These are phyloP conservation scores for Parietichytrium sp. DNA, from an alignment of 108 stramenopile species.

Conservation along the genomic window DNA sequence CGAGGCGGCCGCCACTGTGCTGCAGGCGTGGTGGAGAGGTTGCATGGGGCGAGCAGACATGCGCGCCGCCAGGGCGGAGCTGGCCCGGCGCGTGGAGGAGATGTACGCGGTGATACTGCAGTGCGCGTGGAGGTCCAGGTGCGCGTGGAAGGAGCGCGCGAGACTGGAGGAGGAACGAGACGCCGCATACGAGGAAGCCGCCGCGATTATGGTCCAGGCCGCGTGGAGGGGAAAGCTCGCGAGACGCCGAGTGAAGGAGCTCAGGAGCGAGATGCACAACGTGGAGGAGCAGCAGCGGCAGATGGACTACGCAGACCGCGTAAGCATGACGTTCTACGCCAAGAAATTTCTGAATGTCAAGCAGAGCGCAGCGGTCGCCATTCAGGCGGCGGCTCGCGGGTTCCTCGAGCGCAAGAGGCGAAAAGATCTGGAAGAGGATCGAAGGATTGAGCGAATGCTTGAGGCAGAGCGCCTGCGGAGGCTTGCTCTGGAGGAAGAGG, in stretches of 20 bases:
- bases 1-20: background rate
- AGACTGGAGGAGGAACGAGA: background rate
- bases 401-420: slow-evolving; percentile 9
- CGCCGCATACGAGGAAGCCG: background rate
- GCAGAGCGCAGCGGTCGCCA: slow-evolving; percentile 20
- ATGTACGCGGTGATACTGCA: slow-evolving; percentile 6
- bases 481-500: background rate
- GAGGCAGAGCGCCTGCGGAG: background rate
- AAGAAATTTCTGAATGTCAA: slow-evolving; percentile 16
- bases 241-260: background rate
- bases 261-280: background rate
- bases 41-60: background rate
- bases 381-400: background rate
- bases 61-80: no score
- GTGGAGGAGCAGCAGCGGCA: background rate
- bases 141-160: background rate
- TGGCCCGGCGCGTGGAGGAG: slow-evolving; percentile 9
- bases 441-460: slow-evolving; percentile 29
- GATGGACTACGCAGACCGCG: background rate
- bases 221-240: slow-evolving; percentile 18
- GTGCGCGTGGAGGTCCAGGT: background rate
- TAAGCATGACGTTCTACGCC: background rate
- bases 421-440: background rate
- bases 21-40: slow-evolving; percentile 35
- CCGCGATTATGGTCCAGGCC: slow-evolving; percentile 6